Conservation (phyloP, 2,329 filamentous ascomycete genomes). For the Claviceps purpurea region DNA sequence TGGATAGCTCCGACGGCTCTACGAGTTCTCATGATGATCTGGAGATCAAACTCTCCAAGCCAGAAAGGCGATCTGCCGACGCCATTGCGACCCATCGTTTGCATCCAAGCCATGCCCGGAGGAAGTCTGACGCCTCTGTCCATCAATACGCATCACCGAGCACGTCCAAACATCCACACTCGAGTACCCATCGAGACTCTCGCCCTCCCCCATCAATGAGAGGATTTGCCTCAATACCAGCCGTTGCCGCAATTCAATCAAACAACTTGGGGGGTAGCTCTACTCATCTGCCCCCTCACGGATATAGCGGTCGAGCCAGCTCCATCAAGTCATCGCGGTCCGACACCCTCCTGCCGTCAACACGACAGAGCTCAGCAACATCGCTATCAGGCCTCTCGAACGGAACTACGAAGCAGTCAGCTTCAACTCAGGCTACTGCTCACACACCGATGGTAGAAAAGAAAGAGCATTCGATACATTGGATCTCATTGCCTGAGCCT, state of each 20-base stretch:
- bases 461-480: conserved; percentile 4
- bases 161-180: conserved; percentile 7
- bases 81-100: conserved; percentile 8
- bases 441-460: conserved; percentile 2
- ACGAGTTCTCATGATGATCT: conserved; percentile 26
- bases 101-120: conserved; percentile 16
- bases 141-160: conserved; percentile 10
- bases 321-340: conserved; percentile 2
- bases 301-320: neutral
- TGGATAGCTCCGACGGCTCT: conserved; percentile 24
- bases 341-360: conserved; percentile 2
- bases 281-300: neutral
- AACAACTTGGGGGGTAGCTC: neutral
- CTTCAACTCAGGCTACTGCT: conserved; percentile 8
- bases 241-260: conserved; percentile 1
- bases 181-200: conserved; percentile 10
- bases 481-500: conserved; percentile 3
- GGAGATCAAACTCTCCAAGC: conserved; percentile 21
- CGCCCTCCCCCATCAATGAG: conserved; percentile 19
- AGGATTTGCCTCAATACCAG: conserved; percentile 15
- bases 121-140: conserved; percentile 17
- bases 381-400: conserved; percentile 11
- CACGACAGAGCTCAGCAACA: conserved; percentile 11
- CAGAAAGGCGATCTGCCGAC: conserved; percentile 3
- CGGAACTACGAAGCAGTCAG: conserved; percentile 4